Evolutionary conservation across 1,139 yeast genomes (phyloP), one percentile per base, ranked within the genome.

Genomic region (Scheffersomyces quercinus): DNA sequence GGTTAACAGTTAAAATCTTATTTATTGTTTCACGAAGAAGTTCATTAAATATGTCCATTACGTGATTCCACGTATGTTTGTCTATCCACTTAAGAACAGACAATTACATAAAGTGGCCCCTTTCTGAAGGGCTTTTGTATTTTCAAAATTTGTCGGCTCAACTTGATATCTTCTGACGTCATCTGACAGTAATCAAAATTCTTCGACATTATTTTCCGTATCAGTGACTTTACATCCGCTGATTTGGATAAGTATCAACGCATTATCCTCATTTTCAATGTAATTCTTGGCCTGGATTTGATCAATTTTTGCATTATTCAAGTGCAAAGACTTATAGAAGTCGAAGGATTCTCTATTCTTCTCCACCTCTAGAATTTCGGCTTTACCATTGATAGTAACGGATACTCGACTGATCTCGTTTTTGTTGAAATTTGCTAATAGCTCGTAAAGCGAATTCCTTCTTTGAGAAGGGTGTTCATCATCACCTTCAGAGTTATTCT

Each of bases 171-270:
- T 6, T 20, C 3, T 20, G 7, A 20, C 8, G 7, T 20, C 7
- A 6, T 8, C n/a, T 31, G 10, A 14, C 7, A 14, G 2, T n/a
- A 16, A 31, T 47, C 55, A 65, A 52, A 70, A 82, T 51, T 74
- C 70, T 44, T 73, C 69, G 29, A 86, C 79, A 49, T 87, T 81
- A 65, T 88, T 84, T 42, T 83, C 80, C 12, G 83, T 78, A 57
- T 90, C 97, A 8, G 95, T 87, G n/a, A 89, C 88, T 58, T 85
- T 85, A 32, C 89, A 90, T 33, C 78, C 74, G 34, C 72, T 75
- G 39, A 90, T 73, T 51, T 74, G 75, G 35, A 90, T 83, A 44
- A 87, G 69, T 14, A 90, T 68, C 43, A 89, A 76, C 0, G 84
- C 88, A 45, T 77, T 79, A 42, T 82, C 78, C 15, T 79, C 85